A percentile compares a stretch with the other conserved stretches of the same genome.
Evolutionary conservation across 805 yeast genomes (phyloP).

Genomic region (Barnettozyma salicaria): DNA sequence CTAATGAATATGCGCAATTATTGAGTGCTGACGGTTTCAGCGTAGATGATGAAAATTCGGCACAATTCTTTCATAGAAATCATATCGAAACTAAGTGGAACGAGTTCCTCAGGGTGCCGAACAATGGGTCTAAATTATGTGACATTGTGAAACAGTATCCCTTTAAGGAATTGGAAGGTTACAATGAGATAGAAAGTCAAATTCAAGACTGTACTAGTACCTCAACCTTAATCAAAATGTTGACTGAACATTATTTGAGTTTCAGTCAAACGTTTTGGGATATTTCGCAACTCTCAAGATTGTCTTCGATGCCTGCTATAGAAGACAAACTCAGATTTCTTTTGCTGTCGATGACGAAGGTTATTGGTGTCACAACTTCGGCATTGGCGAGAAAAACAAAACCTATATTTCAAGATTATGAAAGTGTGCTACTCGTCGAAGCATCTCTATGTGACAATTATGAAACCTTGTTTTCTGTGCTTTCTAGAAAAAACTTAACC

Average conservation of each 20-base stretch:
- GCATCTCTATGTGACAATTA: constrained; percentile 29
- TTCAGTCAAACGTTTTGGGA: neutral
- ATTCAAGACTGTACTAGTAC: neutral
- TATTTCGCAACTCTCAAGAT: neutral
- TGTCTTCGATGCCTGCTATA: neutral
- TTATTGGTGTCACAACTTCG: constrained; percentile 27
- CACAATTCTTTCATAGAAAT: constrained; percentile 27
- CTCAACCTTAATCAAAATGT: neutral
- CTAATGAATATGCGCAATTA: constrained; percentile 27
- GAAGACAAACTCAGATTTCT: neutral
- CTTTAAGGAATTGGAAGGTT: constrained; percentile 6
- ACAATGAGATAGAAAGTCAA: neutral
- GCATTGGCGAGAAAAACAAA: constrained; percentile 12
- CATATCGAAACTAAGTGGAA: constrained; percentile 20
- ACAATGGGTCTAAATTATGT: neutral
- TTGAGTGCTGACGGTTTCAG: constrained; percentile 31
- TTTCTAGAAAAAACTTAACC: constrained; percentile 14
- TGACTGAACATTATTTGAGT: constrained; percentile 12
- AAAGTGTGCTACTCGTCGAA: constrained; percentile 30
- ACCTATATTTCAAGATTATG: constrained; percentile 20
- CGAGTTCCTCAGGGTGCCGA: constrained; percentile 1
- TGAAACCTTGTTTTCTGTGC: constrained; percentile 29
- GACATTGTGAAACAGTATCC: constrained; percentile 11
- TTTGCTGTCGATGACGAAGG: constrained; percentile 19
- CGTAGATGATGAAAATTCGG: constrained; percentile 34